These are phyloP conservation scores for Populus pruinosa DNA, from an alignment of 345 rosid species.

Conservation along the genomic window DNA sequence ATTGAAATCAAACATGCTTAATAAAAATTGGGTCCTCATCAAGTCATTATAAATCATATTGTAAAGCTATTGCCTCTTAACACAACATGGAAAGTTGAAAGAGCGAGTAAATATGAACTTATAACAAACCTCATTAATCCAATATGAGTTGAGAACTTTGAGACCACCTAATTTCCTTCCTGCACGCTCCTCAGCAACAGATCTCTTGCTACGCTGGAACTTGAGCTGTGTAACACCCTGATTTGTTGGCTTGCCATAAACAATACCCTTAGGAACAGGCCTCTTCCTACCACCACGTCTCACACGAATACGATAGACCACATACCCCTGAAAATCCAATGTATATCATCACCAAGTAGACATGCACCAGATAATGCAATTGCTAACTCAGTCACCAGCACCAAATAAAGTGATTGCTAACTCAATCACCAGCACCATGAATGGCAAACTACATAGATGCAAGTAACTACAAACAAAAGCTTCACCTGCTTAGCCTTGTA, in stretches of 20 bases:
- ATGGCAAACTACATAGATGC: background rate
- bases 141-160: constrained; percentile 38
- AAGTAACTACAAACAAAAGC: background rate
- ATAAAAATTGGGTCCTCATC: background rate
- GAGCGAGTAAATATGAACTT: background rate
- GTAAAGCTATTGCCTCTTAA: background rate
- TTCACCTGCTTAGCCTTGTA: constrained; percentile 42
- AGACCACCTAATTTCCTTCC: constrained; percentile 40
- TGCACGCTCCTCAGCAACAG: constrained; percentile 43
- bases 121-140: constrained; percentile 34
- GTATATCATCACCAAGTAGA: background rate
- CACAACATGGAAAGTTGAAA: background rate
- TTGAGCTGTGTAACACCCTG: constrained; percentile 44
- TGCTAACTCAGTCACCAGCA: background rate
- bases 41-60: background rate
- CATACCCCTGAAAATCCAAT: constrained; percentile 29
- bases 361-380: background rate
- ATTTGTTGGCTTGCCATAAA: constrained; percentile 41
- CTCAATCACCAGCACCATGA: background rate
- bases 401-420: background rate
- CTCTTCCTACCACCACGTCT: constrained; percentile 43
- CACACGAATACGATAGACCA: constrained; percentile 36
- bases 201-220: constrained; percentile 42
- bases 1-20: background rate
- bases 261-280: constrained; percentile 45